Evolutionary conservation across 2,329 filamentous ascomycete genomes (phyloP), one percentile per base, ranked within the genome.

Genomic region (Trichoderma sp.): DNA sequence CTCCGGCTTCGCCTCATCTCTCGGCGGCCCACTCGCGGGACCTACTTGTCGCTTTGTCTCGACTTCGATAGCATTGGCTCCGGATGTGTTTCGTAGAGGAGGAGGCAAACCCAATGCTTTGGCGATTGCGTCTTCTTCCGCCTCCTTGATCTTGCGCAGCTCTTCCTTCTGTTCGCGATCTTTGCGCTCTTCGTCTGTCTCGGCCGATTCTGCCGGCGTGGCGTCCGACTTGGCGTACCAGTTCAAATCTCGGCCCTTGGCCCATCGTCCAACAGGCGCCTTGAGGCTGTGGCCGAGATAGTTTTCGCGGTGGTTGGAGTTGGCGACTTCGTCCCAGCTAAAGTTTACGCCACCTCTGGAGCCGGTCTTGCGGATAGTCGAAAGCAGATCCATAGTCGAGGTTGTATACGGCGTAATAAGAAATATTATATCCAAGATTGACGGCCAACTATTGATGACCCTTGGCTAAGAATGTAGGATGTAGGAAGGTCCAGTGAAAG

Each of bases 311-410:
- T 97, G 95, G 26, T 88, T 84, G 64, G 94, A 97, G 75, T 86
- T 90, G 80, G 95, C 92, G 79, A 99, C 95, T 76, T 98, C 94
- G 75, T 95, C 93, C 96, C 96, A 98, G 83, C 91, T 95, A 85
- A 99, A 99, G 81, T 98, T 94, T 82, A 92, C 92, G 79, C 96
- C 96, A 78, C 96, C 96, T 75, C 96, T 92, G 77, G 94, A 96
- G 81, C 97, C 95, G 20, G 87, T 84, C 83, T 99, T 98, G 78
- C 95, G 93, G 73, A 99, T 92, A 55, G 93, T 94, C 72, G 95
- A 93, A 69, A 98, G 90, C 70, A 99, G 88, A 87, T 99, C 96
- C 96, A 99, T 98, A 71, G 73, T 70, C 64, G 30, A 11, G 28
- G n/a, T 1, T 8, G 13, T 30, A 39, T 61, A 13, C n/a, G 28